Percentiles rank a stretch among this genome's conserved stretches.
Evolutionary conservation across 768 basidiomycete genomes (phyloP).

Genomic region (Baorangia bicolor): DNA sequence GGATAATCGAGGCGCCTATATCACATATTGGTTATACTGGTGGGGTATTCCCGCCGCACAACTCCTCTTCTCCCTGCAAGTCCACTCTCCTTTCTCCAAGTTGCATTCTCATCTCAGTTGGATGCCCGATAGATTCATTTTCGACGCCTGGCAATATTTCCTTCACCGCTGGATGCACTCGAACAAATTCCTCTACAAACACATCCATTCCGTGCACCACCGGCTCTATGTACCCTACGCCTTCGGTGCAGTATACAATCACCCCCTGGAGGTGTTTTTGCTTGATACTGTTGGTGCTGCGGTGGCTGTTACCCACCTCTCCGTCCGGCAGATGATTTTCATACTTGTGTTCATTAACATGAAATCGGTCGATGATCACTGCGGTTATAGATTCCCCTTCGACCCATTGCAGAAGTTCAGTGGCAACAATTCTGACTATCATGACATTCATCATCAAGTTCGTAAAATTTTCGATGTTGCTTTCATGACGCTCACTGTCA

Average conservation of each 20-base stretch:
- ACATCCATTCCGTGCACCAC: slow-evolving; percentile 93
- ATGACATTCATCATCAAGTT: no score
- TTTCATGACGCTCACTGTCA: neutral
- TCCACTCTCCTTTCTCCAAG: slow-evolving; percentile 17
- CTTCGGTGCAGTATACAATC: slow-evolving; percentile 95
- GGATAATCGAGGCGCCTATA: slow-evolving; percentile 35
- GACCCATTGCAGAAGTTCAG: slow-evolving; percentile 88
- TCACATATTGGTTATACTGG: slow-evolving; percentile 86
- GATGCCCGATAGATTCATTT: slow-evolving; percentile 68
- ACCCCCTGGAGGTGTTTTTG: slow-evolving; percentile 90
- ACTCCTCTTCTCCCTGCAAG: slow-evolving; percentile 80
- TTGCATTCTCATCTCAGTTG: neutral
- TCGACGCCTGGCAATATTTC: slow-evolving; percentile 99
- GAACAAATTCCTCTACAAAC: slow-evolving; percentile 87
- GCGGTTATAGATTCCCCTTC: slow-evolving; percentile 85
- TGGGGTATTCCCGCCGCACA: slow-evolving; percentile 82
- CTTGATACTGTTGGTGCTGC: slow-evolving; percentile 82
- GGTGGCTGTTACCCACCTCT: slow-evolving; percentile 63
- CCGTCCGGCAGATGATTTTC: slow-evolving; percentile 77
- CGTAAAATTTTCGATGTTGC: slow-evolving; percentile 11
- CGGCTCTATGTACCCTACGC: slow-evolving; percentile 95
- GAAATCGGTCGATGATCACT: slow-evolving; percentile 96
- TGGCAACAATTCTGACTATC: slow-evolving; percentile 92
- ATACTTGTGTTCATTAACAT: slow-evolving; percentile 80
- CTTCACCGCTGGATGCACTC: slow-evolving; percentile 89